Percentiles rank a stretch among this genome's conserved stretches.
Conservation (phyloP, 192 early-diverging fungal genomes). For the Coemansia interrupta region DNA sequence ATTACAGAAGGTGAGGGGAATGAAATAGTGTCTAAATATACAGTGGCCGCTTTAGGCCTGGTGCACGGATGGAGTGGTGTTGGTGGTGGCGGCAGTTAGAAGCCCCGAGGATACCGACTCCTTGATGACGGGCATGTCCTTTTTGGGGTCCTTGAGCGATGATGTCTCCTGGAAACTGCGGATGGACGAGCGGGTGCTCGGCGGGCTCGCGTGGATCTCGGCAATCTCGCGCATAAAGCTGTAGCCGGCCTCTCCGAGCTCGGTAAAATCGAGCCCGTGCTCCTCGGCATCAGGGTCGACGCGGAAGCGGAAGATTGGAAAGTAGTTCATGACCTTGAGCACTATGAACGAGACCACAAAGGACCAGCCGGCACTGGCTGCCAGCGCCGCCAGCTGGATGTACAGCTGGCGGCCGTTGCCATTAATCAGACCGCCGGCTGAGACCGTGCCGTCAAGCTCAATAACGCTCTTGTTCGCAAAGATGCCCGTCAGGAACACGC, state of each 20-base stretch:
- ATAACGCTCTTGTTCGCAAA: conserved; percentile 82
- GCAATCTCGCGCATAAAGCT: conserved; percentile 34
- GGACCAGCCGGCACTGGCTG: conserved; percentile 61
- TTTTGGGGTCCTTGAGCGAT: conserved; percentile 26
- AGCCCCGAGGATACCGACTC: conserved; percentile 16
- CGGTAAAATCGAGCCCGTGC: conserved; percentile 51
- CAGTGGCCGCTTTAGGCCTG: background rate
- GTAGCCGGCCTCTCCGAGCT: conserved; percentile 54
- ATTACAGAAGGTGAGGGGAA: background rate
- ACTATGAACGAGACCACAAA: conserved; percentile 58
- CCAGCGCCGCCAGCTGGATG: conserved; percentile 65
- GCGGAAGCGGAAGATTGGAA: conserved; percentile 57
- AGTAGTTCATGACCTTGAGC: conserved; percentile 55
- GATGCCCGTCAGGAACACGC: conserved; percentile 84
- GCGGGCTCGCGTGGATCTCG: conserved; percentile 5
- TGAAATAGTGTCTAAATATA: conserved; percentile 2
- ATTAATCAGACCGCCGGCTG: conserved; percentile 63
- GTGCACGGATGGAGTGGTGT: conserved; percentile 4
- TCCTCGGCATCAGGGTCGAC: conserved; percentile 54
- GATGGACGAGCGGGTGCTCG: background rate
- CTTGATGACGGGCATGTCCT: conserved; percentile 24
- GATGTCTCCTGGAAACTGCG: conserved; percentile 20
- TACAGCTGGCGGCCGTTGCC: conserved; percentile 66
- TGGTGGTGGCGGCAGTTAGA: conserved; percentile 1
- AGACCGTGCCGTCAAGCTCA: conserved; percentile 56